Evolutionary conservation across 257 asterid genomes (phyloP).

Genomic region (Solanum lycopersicoides): DNA sequence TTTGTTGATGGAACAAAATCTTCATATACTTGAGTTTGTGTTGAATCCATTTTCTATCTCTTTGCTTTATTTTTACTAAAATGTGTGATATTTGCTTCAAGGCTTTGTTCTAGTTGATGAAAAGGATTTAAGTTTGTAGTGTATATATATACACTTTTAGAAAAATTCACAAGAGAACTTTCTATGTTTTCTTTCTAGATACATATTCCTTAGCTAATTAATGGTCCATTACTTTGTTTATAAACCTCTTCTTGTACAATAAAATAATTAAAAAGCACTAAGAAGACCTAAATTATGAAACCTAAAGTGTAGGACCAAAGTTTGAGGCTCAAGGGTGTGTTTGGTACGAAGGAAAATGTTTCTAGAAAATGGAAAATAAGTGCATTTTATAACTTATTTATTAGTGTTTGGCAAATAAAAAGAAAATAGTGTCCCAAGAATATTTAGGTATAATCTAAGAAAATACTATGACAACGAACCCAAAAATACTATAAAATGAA

Average conservation of each 20-base stretch:
- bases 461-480: not conserved
- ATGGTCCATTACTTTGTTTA: not conserved
- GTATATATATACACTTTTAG: not conserved
- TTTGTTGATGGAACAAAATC: conserved; percentile 42
- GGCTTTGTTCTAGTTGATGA: not conserved
- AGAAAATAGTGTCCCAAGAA: not conserved
- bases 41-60: conserved; percentile 13
- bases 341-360: not conserved
- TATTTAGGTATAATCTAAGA: not conserved
- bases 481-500: not conserved
- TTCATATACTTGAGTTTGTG: conserved; percentile 6
- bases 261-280: not conserved
- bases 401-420: not conserved
- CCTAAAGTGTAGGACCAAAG: not conserved
- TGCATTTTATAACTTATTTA: not conserved
- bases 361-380: not conserved
- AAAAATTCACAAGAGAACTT: not conserved
- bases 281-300: not conserved
- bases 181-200: not conserved
- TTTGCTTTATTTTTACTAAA: not conserved
- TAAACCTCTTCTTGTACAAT: not conserved
- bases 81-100: not conserved
- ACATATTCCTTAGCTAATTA: not conserved
- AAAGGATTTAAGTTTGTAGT: not conserved
- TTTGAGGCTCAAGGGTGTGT: not conserved